Evolutionary conservation across 2,329 filamentous ascomycete species (phyloP), one percentile per base, ranked within the genome.

Genomic region (Curvularia lunata): DNA sequence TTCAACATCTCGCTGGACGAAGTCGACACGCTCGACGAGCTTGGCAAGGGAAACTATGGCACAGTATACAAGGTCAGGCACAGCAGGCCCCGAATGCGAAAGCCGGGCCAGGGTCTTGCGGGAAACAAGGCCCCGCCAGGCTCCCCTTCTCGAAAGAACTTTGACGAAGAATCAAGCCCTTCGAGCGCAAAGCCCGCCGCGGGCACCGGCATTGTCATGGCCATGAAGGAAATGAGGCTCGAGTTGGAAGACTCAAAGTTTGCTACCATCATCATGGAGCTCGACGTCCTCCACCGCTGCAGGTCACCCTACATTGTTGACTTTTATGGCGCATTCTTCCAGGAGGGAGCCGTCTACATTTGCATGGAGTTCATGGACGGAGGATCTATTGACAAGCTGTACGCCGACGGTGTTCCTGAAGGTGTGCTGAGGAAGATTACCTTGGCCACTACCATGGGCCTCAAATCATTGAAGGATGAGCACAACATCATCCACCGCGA

Each of bases 301-400:
- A 84, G 95, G 3, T 97, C 92, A 1, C 94, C 95, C 0, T 97
- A 94, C 77, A 98, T 99, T 67, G 95, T 99, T 76, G 94, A 99
- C 74, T 99, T 99, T 71, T 99, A 98, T 75, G 95, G 95, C 0
- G 95, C 95, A 5, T 99, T 99, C 76, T 99, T 97, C 83, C 95
- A 99, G 74, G 95, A 99, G 80, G 94, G 95, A 27, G 95, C 95
- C 0, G 95, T 99, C 1, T 99, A 99, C 78, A 98, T 99, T 77
- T 99, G 95, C 79, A 97, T 99, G 76, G 95, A 99, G 79, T 97
- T 92, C 78, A 99, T 99, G 95, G 93, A 99, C 74, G 95, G 95
- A 46, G 95, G 95, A 7, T 98, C 93, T 37, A 93, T 98, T 72
- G 95, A 99, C 82, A 97, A 97, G 77, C 80, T 99, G 12, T 99